Evolutionary conservation across 345 rosid species (phyloP).

Genomic region (Kandelia obovata): DNA sequence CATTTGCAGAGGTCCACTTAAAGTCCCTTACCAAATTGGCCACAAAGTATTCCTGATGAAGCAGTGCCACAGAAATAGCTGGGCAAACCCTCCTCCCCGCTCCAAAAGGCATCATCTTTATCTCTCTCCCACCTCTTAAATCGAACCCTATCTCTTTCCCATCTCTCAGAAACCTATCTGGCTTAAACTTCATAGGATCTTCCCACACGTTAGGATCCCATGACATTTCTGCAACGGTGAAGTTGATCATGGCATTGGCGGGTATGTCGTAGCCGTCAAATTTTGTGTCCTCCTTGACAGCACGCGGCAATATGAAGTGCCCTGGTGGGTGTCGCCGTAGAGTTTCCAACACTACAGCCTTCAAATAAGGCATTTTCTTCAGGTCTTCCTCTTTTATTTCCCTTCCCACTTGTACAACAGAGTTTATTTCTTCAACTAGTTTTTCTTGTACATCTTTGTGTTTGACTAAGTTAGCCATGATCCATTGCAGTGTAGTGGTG

Average conservation of each 20-base stretch:
- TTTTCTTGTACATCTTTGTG: conserved; percentile 11
- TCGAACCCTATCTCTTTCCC: conserved; percentile 3
- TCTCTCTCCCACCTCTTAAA: conserved; percentile 15
- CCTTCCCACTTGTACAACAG: neutral
- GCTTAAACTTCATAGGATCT: conserved; percentile 18
- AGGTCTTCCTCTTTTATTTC: conserved; percentile 11
- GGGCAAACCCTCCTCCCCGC: conserved; percentile 24
- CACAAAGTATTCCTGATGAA: conserved; percentile 21
- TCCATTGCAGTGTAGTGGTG: conserved; percentile 17
- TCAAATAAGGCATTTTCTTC: conserved; percentile 15
- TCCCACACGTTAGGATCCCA: conserved; percentile 24
- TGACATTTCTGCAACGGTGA: conserved; percentile 21
- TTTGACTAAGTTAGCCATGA: conserved; percentile 20
- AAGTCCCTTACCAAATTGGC: conserved; percentile 17
- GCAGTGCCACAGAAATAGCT: conserved; percentile 13
- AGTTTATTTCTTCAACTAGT: conserved; percentile 7
- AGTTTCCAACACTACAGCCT: conserved; percentile 12
- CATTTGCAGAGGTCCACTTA: conserved; percentile 10
- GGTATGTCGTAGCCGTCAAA: conserved; percentile 15
- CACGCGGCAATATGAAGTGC: conserved; percentile 18
- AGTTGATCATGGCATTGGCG: conserved; percentile 11
- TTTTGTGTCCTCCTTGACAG: conserved; percentile 11
- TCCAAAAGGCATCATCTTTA: conserved; percentile 26
- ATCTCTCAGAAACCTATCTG: conserved; percentile 14
- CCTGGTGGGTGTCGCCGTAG: conserved; percentile 14